A percentile compares a stretch with the other conserved stretches of the same genome.
Evolutionary conservation across 768 basidiomycete genomes (phyloP).

Genomic region (Kwoniella bestiolae): DNA sequence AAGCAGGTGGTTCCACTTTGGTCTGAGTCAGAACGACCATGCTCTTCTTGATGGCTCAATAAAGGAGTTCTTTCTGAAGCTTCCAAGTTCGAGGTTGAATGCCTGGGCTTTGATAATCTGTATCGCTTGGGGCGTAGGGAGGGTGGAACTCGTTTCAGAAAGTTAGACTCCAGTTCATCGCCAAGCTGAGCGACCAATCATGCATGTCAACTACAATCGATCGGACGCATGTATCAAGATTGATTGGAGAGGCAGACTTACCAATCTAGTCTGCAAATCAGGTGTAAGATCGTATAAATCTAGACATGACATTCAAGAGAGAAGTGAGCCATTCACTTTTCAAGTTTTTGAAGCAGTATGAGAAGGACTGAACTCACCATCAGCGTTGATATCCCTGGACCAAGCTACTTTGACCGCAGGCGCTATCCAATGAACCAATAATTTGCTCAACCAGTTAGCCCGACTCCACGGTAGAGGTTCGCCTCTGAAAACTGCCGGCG

Average conservation of each 20-base stretch:
- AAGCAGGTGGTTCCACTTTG: no score
- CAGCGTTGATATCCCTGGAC: slow-evolving; percentile 35
- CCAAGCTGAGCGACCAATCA: slow-evolving; percentile 8
- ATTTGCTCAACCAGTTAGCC: slow-evolving; percentile 31
- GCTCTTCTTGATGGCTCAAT: slow-evolving; percentile 18
- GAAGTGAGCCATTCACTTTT: not conserved
- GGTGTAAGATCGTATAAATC: slow-evolving; percentile 27
- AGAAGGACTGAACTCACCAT: slow-evolving; percentile 10
- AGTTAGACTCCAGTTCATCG: slow-evolving; percentile 16
- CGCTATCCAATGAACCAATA: slow-evolving; percentile 40
- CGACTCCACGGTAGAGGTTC: slow-evolving; percentile 22
- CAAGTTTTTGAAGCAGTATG: not conserved
- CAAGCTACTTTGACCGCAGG: slow-evolving; percentile 40
- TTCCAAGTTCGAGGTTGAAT: slow-evolving; percentile 3
- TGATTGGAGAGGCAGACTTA: slow-evolving; percentile 16
- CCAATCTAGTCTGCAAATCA: slow-evolving; percentile 25
- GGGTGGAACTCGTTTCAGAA: slow-evolving; percentile 23
- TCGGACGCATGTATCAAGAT: not conserved
- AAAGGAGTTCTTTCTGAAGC: slow-evolving; percentile 23
- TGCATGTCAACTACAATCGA: slow-evolving; percentile 2
- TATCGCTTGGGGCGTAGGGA: slow-evolving; percentile 12
- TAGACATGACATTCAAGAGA: not conserved
- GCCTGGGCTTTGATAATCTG: not conserved
- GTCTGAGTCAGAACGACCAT: no score
- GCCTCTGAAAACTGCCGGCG: slow-evolving; percentile 27